Conservation (phyloP, 1,284 basidiomycete genomes). For the Boletus semigastroideus region DNA sequence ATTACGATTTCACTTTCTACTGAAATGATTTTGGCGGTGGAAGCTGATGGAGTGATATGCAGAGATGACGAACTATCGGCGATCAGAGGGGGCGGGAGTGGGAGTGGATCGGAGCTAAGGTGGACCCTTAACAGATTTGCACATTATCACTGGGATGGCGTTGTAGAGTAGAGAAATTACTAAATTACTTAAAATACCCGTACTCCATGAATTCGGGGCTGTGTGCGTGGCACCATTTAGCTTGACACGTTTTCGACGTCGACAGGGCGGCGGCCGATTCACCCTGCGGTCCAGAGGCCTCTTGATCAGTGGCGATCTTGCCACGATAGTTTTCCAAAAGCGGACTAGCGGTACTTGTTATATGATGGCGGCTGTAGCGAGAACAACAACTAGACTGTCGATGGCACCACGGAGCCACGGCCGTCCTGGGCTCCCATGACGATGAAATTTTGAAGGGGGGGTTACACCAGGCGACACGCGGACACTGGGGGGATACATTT, state of each 20-base stretch:
- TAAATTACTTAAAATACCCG: conserved; percentile 3
- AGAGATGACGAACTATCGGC: conserved; percentile 64
- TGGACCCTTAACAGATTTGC: conserved; percentile 59
- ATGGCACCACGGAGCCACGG: conserved; percentile 20
- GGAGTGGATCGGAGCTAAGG: conserved; percentile 33
- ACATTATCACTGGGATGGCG: conserved; percentile 60
- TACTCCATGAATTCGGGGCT: conserved; percentile 10
- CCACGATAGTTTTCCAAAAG: conserved; percentile 15
- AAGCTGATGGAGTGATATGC: conserved; percentile 64
- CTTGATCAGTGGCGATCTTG: conserved; percentile 29
- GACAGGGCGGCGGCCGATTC: conserved; percentile 10
- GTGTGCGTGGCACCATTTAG: conserved; percentile 8
- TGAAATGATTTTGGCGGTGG: conserved; percentile 75
- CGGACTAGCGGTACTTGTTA: not conserved
- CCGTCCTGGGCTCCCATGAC: conserved; percentile 15
- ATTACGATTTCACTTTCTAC: conserved; percentile 69
- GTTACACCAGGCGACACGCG: conserved; percentile 11
- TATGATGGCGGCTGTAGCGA: not conserved
- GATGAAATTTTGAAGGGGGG: conserved; percentile 27
- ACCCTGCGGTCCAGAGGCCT: conserved; percentile 3
- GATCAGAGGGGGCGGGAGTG: conserved; percentile 39
- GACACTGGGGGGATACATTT: conserved; percentile 3
- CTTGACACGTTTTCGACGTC: conserved; percentile 32
- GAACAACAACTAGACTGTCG: conserved; percentile 1
- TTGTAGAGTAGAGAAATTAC: not conserved